A percentile compares a stretch with the other conserved stretches of the same genome.
Conservation (phyloP, 495 filamentous ascomycete genomes). For the Beverwykella pulmonaria region DNA sequence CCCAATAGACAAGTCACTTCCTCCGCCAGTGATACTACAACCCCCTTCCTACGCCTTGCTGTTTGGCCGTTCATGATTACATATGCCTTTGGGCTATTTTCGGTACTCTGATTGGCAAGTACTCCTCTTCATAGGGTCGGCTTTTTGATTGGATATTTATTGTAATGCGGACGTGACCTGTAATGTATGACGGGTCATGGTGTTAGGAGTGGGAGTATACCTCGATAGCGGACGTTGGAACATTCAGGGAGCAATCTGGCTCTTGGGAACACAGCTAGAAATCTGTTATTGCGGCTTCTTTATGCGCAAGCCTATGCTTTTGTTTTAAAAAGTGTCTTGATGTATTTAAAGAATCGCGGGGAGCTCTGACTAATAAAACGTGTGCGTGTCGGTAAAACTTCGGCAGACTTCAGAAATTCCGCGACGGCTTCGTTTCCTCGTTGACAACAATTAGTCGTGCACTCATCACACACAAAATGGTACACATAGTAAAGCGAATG, state of each 20-base stretch:
- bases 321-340: too few species aligned
- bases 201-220: background rate
- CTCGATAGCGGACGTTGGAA: background rate
- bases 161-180: background rate
- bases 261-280: background rate
- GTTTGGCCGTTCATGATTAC: background rate
- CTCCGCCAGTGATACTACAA: background rate
- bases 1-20: constrained; percentile 3
- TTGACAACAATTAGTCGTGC: background rate
- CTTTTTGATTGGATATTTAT: constrained; percentile 2
- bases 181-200: background rate
- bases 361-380: background rate
- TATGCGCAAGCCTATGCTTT: background rate
- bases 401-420: constrained; percentile 25
- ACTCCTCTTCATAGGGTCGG: background rate
- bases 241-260: background rate
- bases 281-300: background rate
- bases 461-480: constrained; percentile 61
- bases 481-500: constrained; percentile 76
- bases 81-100: background rate
- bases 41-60: background rate
- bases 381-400: background rate
- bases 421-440: constrained; percentile 5
- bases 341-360: background rate
- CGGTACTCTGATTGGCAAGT: constrained; percentile 2